Evolutionary conservation across 2,329 filamentous ascomycete genomes (phyloP).

Genomic region (Aspergillus felis): DNA sequence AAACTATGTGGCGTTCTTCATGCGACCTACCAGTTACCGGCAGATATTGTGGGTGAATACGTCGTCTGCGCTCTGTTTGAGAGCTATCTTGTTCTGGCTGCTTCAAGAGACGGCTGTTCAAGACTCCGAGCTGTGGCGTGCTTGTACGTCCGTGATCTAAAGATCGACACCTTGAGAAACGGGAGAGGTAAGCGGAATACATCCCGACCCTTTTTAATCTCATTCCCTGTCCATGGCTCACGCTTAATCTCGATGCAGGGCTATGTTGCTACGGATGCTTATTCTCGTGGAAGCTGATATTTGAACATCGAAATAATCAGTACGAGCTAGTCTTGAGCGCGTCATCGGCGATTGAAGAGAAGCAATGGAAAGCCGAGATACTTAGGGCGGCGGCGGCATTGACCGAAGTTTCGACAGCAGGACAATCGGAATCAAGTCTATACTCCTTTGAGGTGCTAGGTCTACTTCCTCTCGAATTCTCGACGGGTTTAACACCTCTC

Average conservation of each 20-base stretch:
- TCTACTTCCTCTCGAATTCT: conserved; percentile 69
- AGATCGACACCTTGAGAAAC: conserved; percentile 33
- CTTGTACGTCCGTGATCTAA: conserved; percentile 54
- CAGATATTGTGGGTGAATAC: conserved; percentile 69
- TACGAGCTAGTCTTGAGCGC: conserved; percentile 86
- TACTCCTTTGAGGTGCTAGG: conserved; percentile 55
- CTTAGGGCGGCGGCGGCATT: conserved; percentile 49
- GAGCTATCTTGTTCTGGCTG: conserved; percentile 72
- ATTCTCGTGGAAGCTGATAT: conserved; percentile 88
- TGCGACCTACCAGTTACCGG: conserved; percentile 72
- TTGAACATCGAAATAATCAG: conserved; percentile 70
- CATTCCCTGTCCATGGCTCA: conserved; percentile 7
- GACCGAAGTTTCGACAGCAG: conserved; percentile 49
- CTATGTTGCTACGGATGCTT: conserved; percentile 82
- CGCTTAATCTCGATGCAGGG: conserved; percentile 48
- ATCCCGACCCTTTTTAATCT: background rate
- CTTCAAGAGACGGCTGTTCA: conserved; percentile 59
- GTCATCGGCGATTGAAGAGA: conserved; percentile 74
- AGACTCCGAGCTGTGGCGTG: conserved; percentile 72
- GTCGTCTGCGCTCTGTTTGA: conserved; percentile 83
- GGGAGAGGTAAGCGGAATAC: conserved; percentile 29
- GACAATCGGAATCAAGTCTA: conserved; percentile 23
- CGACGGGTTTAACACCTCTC: conserved; percentile 68
- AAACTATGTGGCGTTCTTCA: conserved; percentile 78
- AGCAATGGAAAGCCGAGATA: conserved; percentile 72